Evolutionary conservation across 176 grass and related monocot genomes (phyloP).

Genomic region (Dactylis glomerata): DNA sequence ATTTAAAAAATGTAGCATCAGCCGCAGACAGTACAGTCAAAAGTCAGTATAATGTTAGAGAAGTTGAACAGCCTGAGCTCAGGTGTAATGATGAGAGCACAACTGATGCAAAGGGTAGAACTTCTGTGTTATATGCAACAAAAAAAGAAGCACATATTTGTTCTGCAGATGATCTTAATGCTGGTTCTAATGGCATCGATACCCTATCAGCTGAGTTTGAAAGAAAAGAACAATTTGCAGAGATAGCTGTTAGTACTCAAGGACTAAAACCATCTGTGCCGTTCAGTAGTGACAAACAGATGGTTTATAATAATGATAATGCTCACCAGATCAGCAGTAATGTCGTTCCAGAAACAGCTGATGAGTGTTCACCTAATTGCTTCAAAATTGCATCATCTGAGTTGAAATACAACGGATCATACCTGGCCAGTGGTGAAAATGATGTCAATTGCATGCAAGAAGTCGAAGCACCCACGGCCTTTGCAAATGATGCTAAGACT

Average conservation of each 20-base stretch:
- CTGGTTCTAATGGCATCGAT: neutral
- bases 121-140: neutral
- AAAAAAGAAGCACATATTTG: neutral
- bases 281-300: neutral
- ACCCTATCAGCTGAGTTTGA: slow-evolving; percentile 7
- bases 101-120: neutral
- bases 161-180: neutral
- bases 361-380: slow-evolving; percentile 1
- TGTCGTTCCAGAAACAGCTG: slow-evolving; percentile 9
- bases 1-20: slow-evolving; percentile 14
- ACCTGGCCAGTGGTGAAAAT: neutral
- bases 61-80: neutral
- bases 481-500: neutral
- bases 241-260: slow-evolving; percentile 5
- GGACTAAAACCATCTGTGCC: neutral
- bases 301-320: slow-evolving; percentile 3
- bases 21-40: neutral
- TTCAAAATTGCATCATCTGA: neutral
- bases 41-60: neutral
- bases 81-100: neutral
- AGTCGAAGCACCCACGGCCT: neutral
- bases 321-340: neutral
- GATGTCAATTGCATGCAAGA: slow-evolving; percentile 9
- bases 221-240: neutral
- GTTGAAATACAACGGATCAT: neutral